Conservation (phyloP, 441 rosid genomes). For the Jatropha multifida region DNA sequence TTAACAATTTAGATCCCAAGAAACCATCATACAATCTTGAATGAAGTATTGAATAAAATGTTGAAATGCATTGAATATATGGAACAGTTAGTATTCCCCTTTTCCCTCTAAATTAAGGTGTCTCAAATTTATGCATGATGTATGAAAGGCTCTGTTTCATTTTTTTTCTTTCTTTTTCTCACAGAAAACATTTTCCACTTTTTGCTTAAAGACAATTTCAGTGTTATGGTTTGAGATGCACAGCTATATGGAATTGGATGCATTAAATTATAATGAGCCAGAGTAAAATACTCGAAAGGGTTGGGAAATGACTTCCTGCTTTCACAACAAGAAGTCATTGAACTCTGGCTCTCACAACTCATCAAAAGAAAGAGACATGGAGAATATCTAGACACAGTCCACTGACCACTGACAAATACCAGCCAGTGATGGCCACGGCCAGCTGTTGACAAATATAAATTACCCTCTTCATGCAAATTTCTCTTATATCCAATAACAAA, state of each 20-base stretch:
- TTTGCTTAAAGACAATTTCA: neutral
- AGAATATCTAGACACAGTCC: neutral
- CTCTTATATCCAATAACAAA: neutral
- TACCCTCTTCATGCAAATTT: neutral
- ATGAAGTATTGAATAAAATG: neutral
- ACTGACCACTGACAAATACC: neutral
- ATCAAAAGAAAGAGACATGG: neutral
- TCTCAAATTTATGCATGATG: neutral
- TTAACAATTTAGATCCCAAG: conserved; percentile 16
- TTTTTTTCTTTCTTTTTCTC: neutral
- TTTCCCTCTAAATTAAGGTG: neutral
- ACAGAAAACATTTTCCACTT: neutral
- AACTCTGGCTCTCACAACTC: neutral
- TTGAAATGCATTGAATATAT: neutral
- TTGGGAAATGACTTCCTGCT: neutral
- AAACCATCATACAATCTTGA: neutral
- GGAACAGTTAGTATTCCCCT: neutral
- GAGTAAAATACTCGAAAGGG: neutral
- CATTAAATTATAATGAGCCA: neutral
- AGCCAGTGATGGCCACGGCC: neutral
- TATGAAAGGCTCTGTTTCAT: neutral
- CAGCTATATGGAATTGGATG: neutral
- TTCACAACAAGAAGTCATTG: neutral
- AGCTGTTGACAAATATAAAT: neutral
- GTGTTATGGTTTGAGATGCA: neutral